Percentiles rank a stretch among this genome's conserved stretches.
phyloP scores from a whole-genome alignment of 2,329 filamentous ascomycete genomes.

The Ophiostoma sp. region DNA sequence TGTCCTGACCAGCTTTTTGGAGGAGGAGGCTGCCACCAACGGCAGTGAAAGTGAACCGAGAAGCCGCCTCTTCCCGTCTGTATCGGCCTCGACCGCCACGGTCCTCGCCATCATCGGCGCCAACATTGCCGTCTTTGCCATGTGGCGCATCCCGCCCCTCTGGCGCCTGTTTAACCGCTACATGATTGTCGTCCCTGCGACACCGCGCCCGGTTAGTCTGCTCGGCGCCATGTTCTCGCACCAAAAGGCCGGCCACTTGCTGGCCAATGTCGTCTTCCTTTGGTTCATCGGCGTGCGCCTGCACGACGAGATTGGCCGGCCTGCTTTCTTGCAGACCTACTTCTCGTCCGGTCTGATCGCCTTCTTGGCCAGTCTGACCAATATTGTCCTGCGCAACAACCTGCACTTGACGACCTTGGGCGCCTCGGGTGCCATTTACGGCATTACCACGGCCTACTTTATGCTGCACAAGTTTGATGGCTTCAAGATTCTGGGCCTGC shows the following conservation, averaged over 20 bases:
- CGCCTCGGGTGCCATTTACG: conserved; percentile 65
- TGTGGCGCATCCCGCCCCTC: conserved; percentile 64
- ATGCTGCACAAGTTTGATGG: conserved; percentile 58
- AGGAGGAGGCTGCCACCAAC: conserved; percentile 43
- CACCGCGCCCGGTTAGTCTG: conserved; percentile 62
- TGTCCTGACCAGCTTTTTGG: conserved; percentile 41
- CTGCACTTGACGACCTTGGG: conserved; percentile 59
- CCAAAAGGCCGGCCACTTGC: conserved; percentile 59
- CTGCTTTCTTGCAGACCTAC: conserved; percentile 68
- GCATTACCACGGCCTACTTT: conserved; percentile 62
- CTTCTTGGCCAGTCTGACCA: conserved; percentile 58
- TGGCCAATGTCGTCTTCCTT: conserved; percentile 64
- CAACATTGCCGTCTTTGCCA: conserved; percentile 57
- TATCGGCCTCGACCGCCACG: conserved; percentile 64
- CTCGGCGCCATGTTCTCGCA: conserved; percentile 71
- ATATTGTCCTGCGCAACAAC: conserved; percentile 49
- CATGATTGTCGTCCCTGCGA: conserved; percentile 64
- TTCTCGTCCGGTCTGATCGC: conserved; percentile 58
- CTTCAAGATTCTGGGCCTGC: conserved; percentile 59
- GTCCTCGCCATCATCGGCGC: conserved; percentile 60
- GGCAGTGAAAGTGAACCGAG: conserved; percentile 35
- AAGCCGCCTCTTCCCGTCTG: conserved; percentile 60
- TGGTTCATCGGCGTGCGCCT: conserved; percentile 66
- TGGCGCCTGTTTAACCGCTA: conserved; percentile 69
- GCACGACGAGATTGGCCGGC: conserved; percentile 70